Base-by-base conservation (phyloP, 1,284 basidiomycete species). In the Fomes fomentarius region DNA sequence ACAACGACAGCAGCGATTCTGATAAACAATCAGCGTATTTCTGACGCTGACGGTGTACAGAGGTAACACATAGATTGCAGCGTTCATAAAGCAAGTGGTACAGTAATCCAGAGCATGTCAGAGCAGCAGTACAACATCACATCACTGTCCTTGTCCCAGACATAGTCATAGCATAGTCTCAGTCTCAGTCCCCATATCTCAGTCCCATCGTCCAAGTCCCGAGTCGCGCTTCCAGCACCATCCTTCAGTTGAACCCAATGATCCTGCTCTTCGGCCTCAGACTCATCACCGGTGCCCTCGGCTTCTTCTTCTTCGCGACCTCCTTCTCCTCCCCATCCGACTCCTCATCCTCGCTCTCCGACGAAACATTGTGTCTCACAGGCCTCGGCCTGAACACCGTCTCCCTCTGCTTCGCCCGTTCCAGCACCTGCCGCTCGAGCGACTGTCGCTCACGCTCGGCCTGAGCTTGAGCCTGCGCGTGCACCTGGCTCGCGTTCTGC, bases 281-380 rank as follows among this genome's bases (percentile, higher is more conserved):
- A 63, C 71, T 84, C 49, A 89, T 78, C 5, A 78, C 77, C 5
- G 70, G 71, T 42, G 81, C 59, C 26, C 59, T 39, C 38, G 34
- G 81, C 52, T 76, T 77, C 58, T 80, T 80, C 52, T 76, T 77
- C 47, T 73, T 69, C 42, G 74, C 68, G 59, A 54, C 78, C 71
- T 31, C 73, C 63, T 52, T 54, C 45, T 57, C 66, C 52, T 81
- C 81, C 49, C 80, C 69, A 52, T 79, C 83, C 35, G 69, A 69
- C 40, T 78, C 81, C 42, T 82, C 83, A 47, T 83, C 83, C 45
- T 85, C 85, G 59, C 85, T 88, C 60, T 85, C 86, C 2, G 83
- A 80, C 15, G 75, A 73, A 50, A n/a, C n/a, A n/a, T 75, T 63
- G 21, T 77, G 73, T n/a, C 55, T 42, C 35, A 37, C 48, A 2